A percentile compares a stretch with the other conserved stretches of the same genome.
phyloP scores from a whole-genome alignment of 2,329 filamentous ascomycete species.

The Aspergillus ibericus region DNA sequence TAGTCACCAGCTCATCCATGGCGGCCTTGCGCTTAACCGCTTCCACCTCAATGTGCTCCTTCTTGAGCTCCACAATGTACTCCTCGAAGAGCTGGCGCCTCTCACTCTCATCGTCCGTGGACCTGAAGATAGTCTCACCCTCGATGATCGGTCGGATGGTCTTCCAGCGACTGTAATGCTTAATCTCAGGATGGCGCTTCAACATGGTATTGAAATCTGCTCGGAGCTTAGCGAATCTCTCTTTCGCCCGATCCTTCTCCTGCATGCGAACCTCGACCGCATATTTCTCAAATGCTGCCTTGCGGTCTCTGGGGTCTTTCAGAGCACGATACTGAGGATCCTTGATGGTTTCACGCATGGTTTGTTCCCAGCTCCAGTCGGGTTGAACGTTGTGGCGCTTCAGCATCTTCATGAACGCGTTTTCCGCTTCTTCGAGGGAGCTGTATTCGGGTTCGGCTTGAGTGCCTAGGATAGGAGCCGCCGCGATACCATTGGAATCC shows the following conservation, averaged over 20 bases:
- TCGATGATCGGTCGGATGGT: constrained; percentile 92
- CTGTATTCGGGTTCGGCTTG: constrained; percentile 72
- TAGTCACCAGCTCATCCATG: constrained; percentile 75
- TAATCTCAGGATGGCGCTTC: constrained; percentile 93
- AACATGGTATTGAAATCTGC: constrained; percentile 96
- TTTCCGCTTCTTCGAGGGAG: constrained; percentile 82
- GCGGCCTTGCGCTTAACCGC: constrained; percentile 71
- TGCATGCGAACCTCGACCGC: constrained; percentile 84
- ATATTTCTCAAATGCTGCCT: constrained; percentile 91
- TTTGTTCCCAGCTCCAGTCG: constrained; percentile 91
- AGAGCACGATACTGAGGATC: constrained; percentile 92
- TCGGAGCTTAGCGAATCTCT: constrained; percentile 86
- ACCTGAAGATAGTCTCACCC: constrained; percentile 91
- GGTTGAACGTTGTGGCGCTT: constrained; percentile 81
- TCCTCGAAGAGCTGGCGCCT: constrained; percentile 89
- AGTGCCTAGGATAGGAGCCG: constrained; percentile 38
- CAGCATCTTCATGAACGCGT: constrained; percentile 87
- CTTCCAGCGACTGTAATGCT: constrained; percentile 95
- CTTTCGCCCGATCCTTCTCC: constrained; percentile 92
- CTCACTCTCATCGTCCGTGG: constrained; percentile 83
- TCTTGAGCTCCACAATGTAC: constrained; percentile 83
- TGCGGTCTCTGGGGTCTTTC: constrained; percentile 87
- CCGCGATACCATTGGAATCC: constrained; percentile 43
- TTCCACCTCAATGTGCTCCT: constrained; percentile 74
- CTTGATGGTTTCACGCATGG: constrained; percentile 79